Conservation (phyloP, 2,329 filamentous ascomycete species). For the Colletotrichum shisoi region DNA sequence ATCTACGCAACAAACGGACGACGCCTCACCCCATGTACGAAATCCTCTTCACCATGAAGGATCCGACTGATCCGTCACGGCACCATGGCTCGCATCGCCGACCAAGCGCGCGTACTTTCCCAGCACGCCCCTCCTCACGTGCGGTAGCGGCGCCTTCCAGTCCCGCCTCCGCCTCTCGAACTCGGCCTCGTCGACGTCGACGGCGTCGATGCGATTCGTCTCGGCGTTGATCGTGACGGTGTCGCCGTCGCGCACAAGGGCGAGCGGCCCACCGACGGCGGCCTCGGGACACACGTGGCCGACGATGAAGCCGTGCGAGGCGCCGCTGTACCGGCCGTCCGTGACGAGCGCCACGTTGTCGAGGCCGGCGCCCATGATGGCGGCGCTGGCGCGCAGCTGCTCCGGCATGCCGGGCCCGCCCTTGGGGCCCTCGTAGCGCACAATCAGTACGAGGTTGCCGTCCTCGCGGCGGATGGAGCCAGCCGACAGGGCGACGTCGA, state of each 20-base stretch:
- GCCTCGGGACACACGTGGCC: conserved; percentile 93
- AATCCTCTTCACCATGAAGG: conserved; percentile 40
- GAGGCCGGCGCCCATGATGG: conserved; percentile 90
- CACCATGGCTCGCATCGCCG: conserved; percentile 89
- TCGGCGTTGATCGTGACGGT: conserved; percentile 85
- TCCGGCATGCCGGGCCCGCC: conserved; percentile 97
- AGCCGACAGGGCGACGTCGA: conserved; percentile 78
- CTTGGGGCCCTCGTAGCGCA: conserved; percentile 92
- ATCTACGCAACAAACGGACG: not conserved
- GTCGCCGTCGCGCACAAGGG: conserved; percentile 81
- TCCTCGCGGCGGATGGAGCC: conserved; percentile 61
- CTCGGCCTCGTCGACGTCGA: conserved; percentile 73
- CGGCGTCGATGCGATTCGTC: conserved; percentile 73
- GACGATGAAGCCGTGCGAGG: conserved; percentile 90
- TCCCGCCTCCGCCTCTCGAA: conserved; percentile 67
- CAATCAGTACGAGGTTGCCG: conserved; percentile 87
- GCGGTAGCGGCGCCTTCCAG: conserved; percentile 76
- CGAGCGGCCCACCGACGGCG: conserved; percentile 86
- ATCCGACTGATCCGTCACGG: conserved; percentile 74
- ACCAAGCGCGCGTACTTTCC: conserved; percentile 91
- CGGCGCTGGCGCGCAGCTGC: conserved; percentile 85
- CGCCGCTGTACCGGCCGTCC: conserved; percentile 88
- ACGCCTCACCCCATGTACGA: not conserved
- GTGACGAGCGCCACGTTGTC: conserved; percentile 90
- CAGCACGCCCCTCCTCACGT: conserved; percentile 81